Evolutionary conservation across 306 rosid genomes (phyloP).

Genomic region (Boehmeria nivea): DNA sequence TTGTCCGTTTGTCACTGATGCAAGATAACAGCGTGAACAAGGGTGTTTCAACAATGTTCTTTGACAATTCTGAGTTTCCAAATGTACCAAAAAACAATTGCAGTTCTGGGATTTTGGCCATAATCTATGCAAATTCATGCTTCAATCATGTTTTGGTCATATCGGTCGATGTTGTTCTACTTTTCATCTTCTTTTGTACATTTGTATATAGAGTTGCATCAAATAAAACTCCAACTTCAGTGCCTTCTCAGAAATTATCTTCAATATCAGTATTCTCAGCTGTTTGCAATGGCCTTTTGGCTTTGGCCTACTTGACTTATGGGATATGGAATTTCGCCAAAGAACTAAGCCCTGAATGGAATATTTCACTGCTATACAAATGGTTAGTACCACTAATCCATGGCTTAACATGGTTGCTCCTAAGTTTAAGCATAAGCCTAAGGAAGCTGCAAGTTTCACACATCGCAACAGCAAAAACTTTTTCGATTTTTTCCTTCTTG

Average conservation of each 20-base stretch:
- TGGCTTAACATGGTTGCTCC: constrained; percentile 24
- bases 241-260: constrained; percentile 1
- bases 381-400: constrained; percentile 18
- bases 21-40: too few species aligned
- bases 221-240: not conserved
- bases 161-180: too few species aligned
- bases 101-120: constrained; percentile 3
- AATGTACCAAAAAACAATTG: too few species aligned
- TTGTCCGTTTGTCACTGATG: too few species aligned
- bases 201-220: too few species aligned
- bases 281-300: constrained; percentile 13
- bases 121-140: constrained; percentile 21
- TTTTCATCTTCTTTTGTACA: too few species aligned
- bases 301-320: constrained; percentile 26
- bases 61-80: constrained; percentile 10
- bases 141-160: constrained; percentile 11
- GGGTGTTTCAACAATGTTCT: constrained; percentile 11
- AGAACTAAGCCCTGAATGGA: constrained; percentile 1
- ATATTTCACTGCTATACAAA: constrained; percentile 9
- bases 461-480: not conserved
- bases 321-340: constrained; percentile 18
- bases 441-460: constrained; percentile 6
- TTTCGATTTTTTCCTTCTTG: constrained; percentile 6
- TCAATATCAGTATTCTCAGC: not conserved
- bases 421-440: constrained; percentile 4